Evolutionary conservation across 495 filamentous ascomycete genomes (phyloP), one percentile per base, ranked within the genome.

Genomic region (Penicillium fimorum): DNA sequence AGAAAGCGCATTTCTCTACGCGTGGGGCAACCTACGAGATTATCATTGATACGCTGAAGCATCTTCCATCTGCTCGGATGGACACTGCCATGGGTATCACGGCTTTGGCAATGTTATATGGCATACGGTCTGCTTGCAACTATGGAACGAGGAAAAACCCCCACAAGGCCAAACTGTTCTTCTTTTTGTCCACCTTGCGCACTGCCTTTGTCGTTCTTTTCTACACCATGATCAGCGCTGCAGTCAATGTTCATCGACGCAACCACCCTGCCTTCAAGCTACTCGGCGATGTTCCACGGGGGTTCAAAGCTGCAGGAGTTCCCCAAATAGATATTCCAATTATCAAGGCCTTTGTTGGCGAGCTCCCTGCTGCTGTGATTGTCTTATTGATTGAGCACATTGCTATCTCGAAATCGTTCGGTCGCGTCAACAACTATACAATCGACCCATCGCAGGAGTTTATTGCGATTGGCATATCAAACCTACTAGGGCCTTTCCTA

Each of bases 331-430:
- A 86, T 63, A 78, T 74, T 0, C 65, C 70, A 0, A 78, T 92
- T 51, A 80, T 91, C 62, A 76, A 64, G 6, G 61, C 80, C 4
- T 89, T 91, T 65, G 72, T 78, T 11, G 68, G 69, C 33, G 70
- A 89, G 41, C 72, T 95, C 0, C 90, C 90, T 0, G 87, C 85
- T 12, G 82, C 86, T 0, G 87, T 96, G 45, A 95, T 97, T 61
- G 93, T 97, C 10, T 75, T 96, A 37, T 77, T 96, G 30, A 96
- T 97, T 61, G 93, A 97, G 67, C 89, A 93, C 63, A 91, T 92
- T 58, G 87, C 93, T 13, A 97, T 97, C 55, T 90, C 91, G n/a
- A 97, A 97, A 69, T 96, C 92, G 0, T 97, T 97, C 60, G 93
- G 93, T 7, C 82, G 93, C 33, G 80, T 96, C 63, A 96, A 96